These are phyloP conservation scores for Trametes sanguinea DNA, from an alignment of 768 basidiomycete genomes.

Conservation along the genomic window DNA sequence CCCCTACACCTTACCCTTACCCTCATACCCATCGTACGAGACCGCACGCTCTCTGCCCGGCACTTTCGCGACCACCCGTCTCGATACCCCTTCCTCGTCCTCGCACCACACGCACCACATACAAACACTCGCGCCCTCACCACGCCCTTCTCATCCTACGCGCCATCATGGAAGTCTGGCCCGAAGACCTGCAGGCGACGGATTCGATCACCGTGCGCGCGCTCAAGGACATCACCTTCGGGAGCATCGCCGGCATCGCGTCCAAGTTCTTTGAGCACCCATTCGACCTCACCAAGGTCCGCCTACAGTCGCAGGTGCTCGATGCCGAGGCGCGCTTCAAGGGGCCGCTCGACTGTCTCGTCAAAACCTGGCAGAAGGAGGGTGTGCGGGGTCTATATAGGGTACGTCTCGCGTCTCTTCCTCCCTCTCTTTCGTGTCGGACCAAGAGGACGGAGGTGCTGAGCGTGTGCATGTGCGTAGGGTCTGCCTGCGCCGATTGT, in stretches of 20 bases:
- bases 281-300: conserved; percentile 93
- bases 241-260: conserved; percentile 72
- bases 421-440: neutral
- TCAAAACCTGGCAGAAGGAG: conserved; percentile 78
- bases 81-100: no score
- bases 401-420: conserved; percentile 45
- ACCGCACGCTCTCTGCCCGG: neutral
- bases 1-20: neutral
- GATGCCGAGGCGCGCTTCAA: conserved; percentile 69
- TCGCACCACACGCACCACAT: no score
- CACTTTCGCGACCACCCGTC: no score
- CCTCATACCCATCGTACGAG: neutral
- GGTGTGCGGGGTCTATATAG: conserved; percentile 86
- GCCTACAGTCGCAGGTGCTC: conserved; percentile 88
- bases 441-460: neutral
- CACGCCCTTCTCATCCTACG: neutral
- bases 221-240: conserved; percentile 29
- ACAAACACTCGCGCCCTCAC: neutral
- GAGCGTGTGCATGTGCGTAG: conserved; percentile 32
- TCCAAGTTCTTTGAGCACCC: conserved; percentile 93
- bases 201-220: conserved; percentile 27
- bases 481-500: conserved; percentile 89
- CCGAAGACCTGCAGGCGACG: conserved; percentile 16
- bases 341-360: conserved; percentile 87
- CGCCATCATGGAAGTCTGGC: conserved; percentile 13